Base-by-base conservation (phyloP, 2,329 filamentous ascomycete species). In the Trichoderma koningii region DNA sequence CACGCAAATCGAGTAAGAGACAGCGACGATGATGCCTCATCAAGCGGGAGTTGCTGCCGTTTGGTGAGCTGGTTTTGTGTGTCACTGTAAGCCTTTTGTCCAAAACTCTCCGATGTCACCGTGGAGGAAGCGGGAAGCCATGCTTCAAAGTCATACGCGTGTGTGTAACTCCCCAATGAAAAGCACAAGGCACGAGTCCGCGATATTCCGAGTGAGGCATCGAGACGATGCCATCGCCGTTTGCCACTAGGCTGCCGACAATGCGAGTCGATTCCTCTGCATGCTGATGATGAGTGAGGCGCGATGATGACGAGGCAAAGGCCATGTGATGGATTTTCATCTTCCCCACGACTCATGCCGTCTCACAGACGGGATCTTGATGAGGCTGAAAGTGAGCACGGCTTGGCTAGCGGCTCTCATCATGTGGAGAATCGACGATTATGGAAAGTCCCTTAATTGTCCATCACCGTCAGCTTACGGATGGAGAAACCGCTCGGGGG, bases 241-340 rank as follows among this genome's bases (percentile, higher is more conserved):
- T 44, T 42, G 57, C 57, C 48, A 61, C 34, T 38, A 14, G 34
- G 12, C 34, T 14, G 3, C 7, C 34, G 10, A 34, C 2, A 9
- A 3, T 3, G 34, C 12, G 34, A 14, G 34, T 38, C 7, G 30
- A 10, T 34, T 2, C 30, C 9, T 34, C 30, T 34, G 2, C 30
- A 7, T 3, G 21, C 21, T 3, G 12, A 14, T 44, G 23, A 7
- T 52, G 15, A 10, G 28, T 52, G 57, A 17, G 7, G 21, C 26
- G 30, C 38, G 30, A 50, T 41, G 45, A 50, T 60, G 57, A 52
- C 38, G 57, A 52, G 48, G 38, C 47, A 47, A 57, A 28, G 26
- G 26, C 17, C 55, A 42, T 42, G 57, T 42, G 57, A 61, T 28
- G 57, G 57, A 19, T 10, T 34, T 26, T 30, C 19, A 45, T 56